Evolutionary conservation across 805 yeast species (phyloP), one percentile per base, ranked within the genome.

Genomic region (Martiniozyma abietophila): DNA sequence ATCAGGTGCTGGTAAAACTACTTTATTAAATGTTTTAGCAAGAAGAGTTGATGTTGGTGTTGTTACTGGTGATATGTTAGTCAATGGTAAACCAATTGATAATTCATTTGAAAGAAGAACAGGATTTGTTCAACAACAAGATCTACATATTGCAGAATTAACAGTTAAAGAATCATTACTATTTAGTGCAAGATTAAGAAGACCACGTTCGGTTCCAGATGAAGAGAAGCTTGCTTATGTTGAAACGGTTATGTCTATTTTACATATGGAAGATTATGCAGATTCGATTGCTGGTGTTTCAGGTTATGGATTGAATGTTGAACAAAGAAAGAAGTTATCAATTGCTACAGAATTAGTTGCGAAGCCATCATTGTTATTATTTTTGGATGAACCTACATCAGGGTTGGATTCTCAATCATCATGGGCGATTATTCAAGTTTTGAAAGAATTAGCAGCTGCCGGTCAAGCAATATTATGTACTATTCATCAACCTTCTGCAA

Each of bases 1-100:
- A 46, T 70, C 77, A 2, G 80, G 80, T 43, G 79, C 79, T 14
- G 80, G 79, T 47, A 73, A 73, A 49, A 73, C 79, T 0, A 73
- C 80, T 5, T 53, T 73, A 32, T 58, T 73, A 39, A 72, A 73
- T 46, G 66, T 67, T 22, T 51, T 73, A 39, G 67, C 76, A 29
- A 68, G 66, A 47, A 59, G 80, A 48, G 57, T 64, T 27, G 67
- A 67, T 31, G 56, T 63, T 35, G 79, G 78, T 41, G 64, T 68
- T 31, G 58, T 72, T 18, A 67, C 76, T 8, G 78, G 79, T 43
- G 74, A 66, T 40, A 65, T 69, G 67, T 48, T 71, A 38, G 73
- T 72, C 15, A 69, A 72, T 47, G 77, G 77, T 40, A 56, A 55
- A 17, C 62, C 65, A 4, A 50, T 69, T 25, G 72, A 63, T 46